A percentile compares a stretch with the other conserved stretches of the same genome.
Evolutionary conservation across 148 eudicot genomes (phyloP).

Genomic region (Nepenthes gracilis): DNA sequence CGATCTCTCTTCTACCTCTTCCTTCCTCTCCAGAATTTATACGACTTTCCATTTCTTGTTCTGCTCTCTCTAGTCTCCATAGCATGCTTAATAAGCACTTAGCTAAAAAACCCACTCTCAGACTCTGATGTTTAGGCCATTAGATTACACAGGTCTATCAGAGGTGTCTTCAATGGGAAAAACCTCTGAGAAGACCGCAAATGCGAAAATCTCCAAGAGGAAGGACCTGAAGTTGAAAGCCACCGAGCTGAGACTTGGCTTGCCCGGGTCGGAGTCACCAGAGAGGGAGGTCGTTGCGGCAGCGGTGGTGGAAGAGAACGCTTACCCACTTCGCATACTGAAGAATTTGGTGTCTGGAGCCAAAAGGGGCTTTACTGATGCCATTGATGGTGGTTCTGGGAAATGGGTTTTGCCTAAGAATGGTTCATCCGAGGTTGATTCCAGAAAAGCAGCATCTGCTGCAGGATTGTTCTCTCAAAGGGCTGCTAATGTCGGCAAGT

Average conservation of each 20-base stretch:
- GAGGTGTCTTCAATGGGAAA: slow-evolving; percentile 18
- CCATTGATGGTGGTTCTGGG: slow-evolving; percentile 28
- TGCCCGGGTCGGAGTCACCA: slow-evolving; percentile 46
- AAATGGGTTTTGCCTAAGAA: slow-evolving; percentile 32
- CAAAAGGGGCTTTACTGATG: slow-evolving; percentile 47
- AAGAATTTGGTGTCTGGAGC: slow-evolving; percentile 31
- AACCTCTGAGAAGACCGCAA: slow-evolving; percentile 16
- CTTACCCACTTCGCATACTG: slow-evolving; percentile 5
- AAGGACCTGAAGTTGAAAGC: slow-evolving; percentile 40
- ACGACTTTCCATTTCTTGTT: background rate
- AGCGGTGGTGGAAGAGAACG: slow-evolving; percentile 3
- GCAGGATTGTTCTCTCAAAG: background rate
- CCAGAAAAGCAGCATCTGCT: background rate
- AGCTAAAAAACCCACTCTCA: background rate
- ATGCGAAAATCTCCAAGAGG: slow-evolving; percentile 4
- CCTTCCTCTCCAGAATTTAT: background rate
- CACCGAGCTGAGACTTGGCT: slow-evolving; percentile 52
- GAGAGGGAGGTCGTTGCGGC: slow-evolving; percentile 18
- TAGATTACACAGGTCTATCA: slow-evolving; percentile 35
- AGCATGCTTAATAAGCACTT: background rate
- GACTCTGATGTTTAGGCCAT: slow-evolving; percentile 24
- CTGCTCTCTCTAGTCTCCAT: background rate
- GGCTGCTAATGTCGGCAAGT: background rate
- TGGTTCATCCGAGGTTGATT: background rate
- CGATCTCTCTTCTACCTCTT: background rate